Evolutionary conservation across 805 yeast species (phyloP), one percentile per base, ranked within the genome.

Genomic region (Candida silvicultrix): DNA sequence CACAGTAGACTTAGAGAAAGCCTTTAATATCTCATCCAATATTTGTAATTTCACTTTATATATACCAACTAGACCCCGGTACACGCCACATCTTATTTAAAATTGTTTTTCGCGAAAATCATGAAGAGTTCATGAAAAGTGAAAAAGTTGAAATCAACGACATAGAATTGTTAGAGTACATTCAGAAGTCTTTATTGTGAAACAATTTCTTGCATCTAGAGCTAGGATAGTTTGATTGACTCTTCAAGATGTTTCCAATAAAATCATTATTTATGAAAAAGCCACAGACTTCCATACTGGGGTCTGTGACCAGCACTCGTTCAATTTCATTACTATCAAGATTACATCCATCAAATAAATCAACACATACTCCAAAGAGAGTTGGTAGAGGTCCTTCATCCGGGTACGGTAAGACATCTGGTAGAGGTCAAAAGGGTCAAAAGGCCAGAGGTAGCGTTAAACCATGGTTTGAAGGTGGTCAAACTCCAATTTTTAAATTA

Each of bases 401-500:
- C 34, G 89, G 89, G 19, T 73, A 78, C 54, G 99, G 99, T 71
- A 90, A 92, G 67, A 94, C 98, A 4, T 81, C 97, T 7, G 96
- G 96, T 42, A 78, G 98, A 65, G 99, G 99, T 74, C 96, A 88
- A 60, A 94, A 94, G 70, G 99, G 99, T 80, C 98, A 92, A 65
- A 92, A 92, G 70, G 97, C 98, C 11, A 80, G 98, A 68, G 86
- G 92, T 35, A 78, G 83, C 38, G 92, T 92, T 28, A 92, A 89
- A 46, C 79, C 85, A 48, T 88, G 95, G 92, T 89, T 92, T 63
- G 99, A 94, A 73, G 99, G 99, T 80, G 98, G 99, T 64, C 99
- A 94, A 65, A 94, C 98, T 2, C 98, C 97, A 22, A 84, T 61
- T 80, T 81, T 65, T 78, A 85, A 66, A 70, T 85, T 54, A 81